These are phyloP conservation scores for Puccinia coronata DNA, from an alignment of 1,284 basidiomycete genomes.

Conservation along the genomic window DNA sequence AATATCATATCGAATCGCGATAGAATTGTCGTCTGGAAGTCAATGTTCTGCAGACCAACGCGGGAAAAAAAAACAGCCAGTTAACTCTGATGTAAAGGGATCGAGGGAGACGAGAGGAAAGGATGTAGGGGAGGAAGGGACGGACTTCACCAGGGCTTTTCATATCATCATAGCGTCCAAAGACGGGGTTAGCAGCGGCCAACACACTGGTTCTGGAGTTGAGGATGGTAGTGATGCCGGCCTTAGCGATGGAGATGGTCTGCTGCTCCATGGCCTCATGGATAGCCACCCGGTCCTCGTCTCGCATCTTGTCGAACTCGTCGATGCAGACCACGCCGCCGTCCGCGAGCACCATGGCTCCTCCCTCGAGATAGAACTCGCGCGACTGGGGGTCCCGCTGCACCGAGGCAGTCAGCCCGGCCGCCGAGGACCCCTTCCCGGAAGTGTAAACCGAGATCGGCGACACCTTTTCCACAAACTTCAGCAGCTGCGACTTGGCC, in stretches of 20 bases:
- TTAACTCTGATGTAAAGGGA: too few relatives aligned
- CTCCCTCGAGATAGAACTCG: slow-evolving; percentile 98
- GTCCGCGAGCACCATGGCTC: slow-evolving; percentile 98
- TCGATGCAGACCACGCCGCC: slow-evolving; percentile 99
- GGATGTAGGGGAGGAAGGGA: not conserved
- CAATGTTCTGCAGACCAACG: slow-evolving; percentile 73
- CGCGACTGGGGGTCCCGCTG: slow-evolving; percentile 88
- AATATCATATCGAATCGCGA: slow-evolving; percentile 99
- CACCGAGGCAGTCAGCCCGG: slow-evolving; percentile 95
- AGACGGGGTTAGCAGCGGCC: slow-evolving; percentile 97
- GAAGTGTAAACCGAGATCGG: slow-evolving; percentile 98
- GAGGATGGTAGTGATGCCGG: slow-evolving; percentile 96
- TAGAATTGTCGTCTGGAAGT: slow-evolving; percentile 97
- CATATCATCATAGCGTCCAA: slow-evolving; percentile 73
- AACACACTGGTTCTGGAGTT: slow-evolving; percentile 95
- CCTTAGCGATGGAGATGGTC: slow-evolving; percentile 98
- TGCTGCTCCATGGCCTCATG: slow-evolving; percentile 99
- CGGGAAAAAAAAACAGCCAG: not conserved
- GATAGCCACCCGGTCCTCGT: slow-evolving; percentile 86
- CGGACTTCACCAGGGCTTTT: slow-evolving; percentile 79
- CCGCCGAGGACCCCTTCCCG: slow-evolving; percentile 95
- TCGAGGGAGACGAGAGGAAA: not conserved
- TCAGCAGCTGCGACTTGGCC: slow-evolving; percentile 93
- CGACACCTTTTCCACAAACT: slow-evolving; percentile 95
- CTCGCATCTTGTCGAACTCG: slow-evolving; percentile 99